Evolutionary conservation across 129 eudicot species (phyloP), one percentile per base, ranked within the genome.

Genomic region (Glebionis coronaria): DNA sequence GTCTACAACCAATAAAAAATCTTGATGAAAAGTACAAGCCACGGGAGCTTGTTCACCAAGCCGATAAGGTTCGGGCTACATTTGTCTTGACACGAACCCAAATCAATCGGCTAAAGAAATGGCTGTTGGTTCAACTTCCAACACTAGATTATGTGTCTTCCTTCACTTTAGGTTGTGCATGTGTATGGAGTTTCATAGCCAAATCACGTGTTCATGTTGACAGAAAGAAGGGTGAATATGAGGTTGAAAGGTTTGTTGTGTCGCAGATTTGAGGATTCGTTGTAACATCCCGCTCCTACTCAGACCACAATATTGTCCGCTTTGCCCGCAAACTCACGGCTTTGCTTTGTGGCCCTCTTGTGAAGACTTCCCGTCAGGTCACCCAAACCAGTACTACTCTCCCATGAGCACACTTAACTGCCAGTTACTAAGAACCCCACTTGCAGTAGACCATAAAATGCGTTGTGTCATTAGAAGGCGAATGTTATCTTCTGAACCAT

Each of bases 111-210:
- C 35, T 56, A 56, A 56, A 56, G 35, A 56, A 9, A 56, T 56
- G 38, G 62, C 14, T 56, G 4, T 56, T n/a, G 35, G 25, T 14
- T 23, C 12, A 56, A 20, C 15, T 56, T 13, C 62, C 62, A 20
- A 56, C 2, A 8, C 25, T 56, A 38, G 62, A 56, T 8, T 56
- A 56, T 27, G 25, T 56, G 0, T 56, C 62, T 9, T 56, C 42
- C 4, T n/a, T 56, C 8, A 20, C 62, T 3, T 15, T 56, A 2
- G 58, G 21, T 9, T 13, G 58, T 53, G 21, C 58, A 8, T n/a
- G 9, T 56, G 62, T 56, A 23, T 21, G 62, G 62, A 56, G 61
- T 56, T 56, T 38, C 31, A 25, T 18, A 56, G 61, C 61, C 14
- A 56, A 56, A 56, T 56, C 61, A 18, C 61, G 61, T 19, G 31